Conservation (phyloP, 2,329 filamentous ascomycete species). For the Colletotrichum navitas region DNA sequence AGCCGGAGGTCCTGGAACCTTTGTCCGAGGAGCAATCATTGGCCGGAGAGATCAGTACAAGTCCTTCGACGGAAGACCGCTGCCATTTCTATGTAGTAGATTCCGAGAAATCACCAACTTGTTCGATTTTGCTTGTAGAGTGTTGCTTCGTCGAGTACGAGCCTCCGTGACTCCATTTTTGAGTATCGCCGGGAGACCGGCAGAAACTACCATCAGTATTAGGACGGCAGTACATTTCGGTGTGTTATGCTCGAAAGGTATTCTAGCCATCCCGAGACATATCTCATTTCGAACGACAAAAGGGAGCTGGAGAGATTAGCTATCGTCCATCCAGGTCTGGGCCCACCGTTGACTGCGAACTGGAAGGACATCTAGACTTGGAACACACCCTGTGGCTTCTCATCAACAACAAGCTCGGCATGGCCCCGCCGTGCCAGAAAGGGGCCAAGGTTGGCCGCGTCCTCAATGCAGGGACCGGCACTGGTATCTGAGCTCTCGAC, state of each 20-base stretch:
- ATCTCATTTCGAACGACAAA: conserved; percentile 31
- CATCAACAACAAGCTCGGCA: conserved; percentile 48
- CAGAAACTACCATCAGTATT: conserved; percentile 4
- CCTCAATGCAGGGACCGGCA: conserved; percentile 46
- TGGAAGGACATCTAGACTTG: conserved; percentile 45
- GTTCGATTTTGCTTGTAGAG: background rate
- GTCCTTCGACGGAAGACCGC: too few species aligned
- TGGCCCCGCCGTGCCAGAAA: conserved; percentile 45
- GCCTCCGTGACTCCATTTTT: conserved; percentile 10
- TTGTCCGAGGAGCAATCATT: background rate
- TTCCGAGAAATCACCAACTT: too few species aligned
- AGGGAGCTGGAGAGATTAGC: conserved; percentile 25
- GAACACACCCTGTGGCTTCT: conserved; percentile 53
- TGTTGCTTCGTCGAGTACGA: conserved; percentile 10
- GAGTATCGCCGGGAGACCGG: conserved; percentile 19
- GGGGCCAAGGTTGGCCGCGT: conserved; percentile 33
- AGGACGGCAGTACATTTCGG: conserved; percentile 45
- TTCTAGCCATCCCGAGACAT: background rate
- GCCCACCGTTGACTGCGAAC: background rate
- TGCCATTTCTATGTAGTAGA: too few species aligned
- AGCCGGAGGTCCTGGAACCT: background rate
- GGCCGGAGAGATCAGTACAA: background rate
- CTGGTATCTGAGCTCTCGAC: conserved; percentile 46
- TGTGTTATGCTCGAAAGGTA: conserved; percentile 44
- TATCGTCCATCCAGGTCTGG: background rate